phyloP scores from a whole-genome alignment of 2,329 filamentous ascomycete species.

The Balansia obtecta region DNA sequence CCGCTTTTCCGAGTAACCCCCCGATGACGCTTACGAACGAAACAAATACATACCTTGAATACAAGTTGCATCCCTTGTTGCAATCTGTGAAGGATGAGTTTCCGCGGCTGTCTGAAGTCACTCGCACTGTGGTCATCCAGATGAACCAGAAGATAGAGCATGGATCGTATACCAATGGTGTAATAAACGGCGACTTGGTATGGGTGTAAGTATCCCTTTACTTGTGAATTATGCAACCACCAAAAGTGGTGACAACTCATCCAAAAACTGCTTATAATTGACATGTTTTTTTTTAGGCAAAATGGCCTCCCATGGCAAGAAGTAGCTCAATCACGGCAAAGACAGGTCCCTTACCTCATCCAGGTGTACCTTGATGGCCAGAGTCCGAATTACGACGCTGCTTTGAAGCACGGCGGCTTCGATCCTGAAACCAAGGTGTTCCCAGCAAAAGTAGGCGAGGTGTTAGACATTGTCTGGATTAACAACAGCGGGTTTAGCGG shows the following conservation, averaged over 20 bases:
- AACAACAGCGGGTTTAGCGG: conserved; percentile 25
- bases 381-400: conserved; percentile 38
- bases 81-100: conserved; percentile 13
- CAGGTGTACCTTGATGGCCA: conserved; percentile 36
- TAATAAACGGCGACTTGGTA: conserved; percentile 17
- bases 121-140: conserved; percentile 34
- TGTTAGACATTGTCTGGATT: conserved; percentile 38
- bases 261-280: too few species aligned
- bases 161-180: conserved; percentile 17
- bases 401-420: conserved; percentile 37
- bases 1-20: conserved; percentile 3
- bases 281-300: not conserved
- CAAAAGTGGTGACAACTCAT: too few species aligned
- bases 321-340: not conserved
- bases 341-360: conserved; percentile 33
- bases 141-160: conserved; percentile 26
- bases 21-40: conserved; percentile 21
- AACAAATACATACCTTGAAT: conserved; percentile 30
- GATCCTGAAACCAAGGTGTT: conserved; percentile 37
- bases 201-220: conserved; percentile 20
- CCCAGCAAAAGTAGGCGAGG: conserved; percentile 41
- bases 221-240: too few species aligned
- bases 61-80: conserved; percentile 26
- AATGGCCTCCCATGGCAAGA: not conserved
- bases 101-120: conserved; percentile 33